A percentile compares a stretch with the other conserved stretches of the same genome.
phyloP scores from a whole-genome alignment of 306 rosid species.

The Vigna hirtella region DNA sequence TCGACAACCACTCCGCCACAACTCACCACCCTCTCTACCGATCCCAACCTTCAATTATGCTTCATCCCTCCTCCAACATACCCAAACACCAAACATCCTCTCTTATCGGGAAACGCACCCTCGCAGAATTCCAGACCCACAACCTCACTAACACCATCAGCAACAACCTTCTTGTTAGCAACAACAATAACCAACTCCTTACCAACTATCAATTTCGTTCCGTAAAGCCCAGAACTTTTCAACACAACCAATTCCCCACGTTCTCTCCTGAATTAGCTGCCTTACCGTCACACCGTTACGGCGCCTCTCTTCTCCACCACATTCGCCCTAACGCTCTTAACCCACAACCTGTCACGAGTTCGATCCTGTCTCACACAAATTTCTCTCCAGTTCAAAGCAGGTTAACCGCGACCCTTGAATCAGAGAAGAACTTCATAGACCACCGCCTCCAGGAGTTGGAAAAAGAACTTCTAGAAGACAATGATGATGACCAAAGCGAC shows the following conservation, averaged over 20 bases:
- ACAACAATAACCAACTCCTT: slow-evolving; percentile 27
- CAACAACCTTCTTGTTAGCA: background rate
- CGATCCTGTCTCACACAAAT: slow-evolving; percentile 25
- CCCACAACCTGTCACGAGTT: background rate
- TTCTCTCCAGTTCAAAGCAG: background rate
- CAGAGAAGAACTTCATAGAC: slow-evolving; percentile 58
- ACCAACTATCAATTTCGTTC: slow-evolving; percentile 53
- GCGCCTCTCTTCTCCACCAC: slow-evolving; percentile 50
- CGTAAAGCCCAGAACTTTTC: slow-evolving; percentile 60
- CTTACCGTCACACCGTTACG: slow-evolving; percentile 41
- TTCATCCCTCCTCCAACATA: slow-evolving; percentile 59
- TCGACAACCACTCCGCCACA: slow-evolving; percentile 18
- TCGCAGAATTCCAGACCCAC: slow-evolving; percentile 58
- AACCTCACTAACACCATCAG: background rate
- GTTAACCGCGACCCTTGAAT: slow-evolving; percentile 17
- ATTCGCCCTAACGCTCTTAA: slow-evolving; percentile 50
- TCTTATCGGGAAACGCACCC: slow-evolving; percentile 64
- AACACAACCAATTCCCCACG: slow-evolving; percentile 58
- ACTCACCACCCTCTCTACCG: slow-evolving; percentile 15
- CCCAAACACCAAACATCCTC: slow-evolving; percentile 47
- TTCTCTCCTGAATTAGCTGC: slow-evolving; percentile 19
- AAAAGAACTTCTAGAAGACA: slow-evolving; percentile 76
- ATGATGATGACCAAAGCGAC: slow-evolving; percentile 65
- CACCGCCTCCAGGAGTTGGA: slow-evolving; percentile 51
- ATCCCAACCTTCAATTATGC: slow-evolving; percentile 27